These are phyloP conservation scores for Aureobasidium uvarum DNA, from an alignment of 2,329 filamentous ascomycete species.

Conservation along the genomic window DNA sequence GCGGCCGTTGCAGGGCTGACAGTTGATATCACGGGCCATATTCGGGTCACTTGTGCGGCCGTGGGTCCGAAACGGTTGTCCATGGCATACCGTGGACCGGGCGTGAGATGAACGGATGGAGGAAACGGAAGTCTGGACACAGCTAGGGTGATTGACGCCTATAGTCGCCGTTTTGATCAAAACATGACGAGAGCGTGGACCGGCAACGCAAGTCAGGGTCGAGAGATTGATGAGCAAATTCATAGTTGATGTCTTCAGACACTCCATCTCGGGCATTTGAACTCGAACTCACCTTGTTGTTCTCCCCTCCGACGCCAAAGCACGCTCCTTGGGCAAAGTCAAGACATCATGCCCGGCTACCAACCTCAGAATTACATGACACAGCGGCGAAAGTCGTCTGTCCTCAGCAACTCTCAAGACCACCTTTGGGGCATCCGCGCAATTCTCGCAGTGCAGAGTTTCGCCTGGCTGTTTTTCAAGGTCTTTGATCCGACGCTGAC, in stretches of 20 bases:
- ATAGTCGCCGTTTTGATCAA: conserved; percentile 23
- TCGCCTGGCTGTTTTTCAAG: conserved; percentile 49
- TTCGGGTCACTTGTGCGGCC: background rate
- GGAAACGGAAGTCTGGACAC: conserved; percentile 18
- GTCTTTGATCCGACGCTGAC: conserved; percentile 45
- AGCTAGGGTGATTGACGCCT: conserved; percentile 14
- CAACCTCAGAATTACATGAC: conserved; percentile 20
- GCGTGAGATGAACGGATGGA: background rate
- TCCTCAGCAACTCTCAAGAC: conserved; percentile 28
- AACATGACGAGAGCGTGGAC: conserved; percentile 14
- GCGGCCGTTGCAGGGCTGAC: conserved; percentile 11
- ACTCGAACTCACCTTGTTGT: conserved; percentile 18
- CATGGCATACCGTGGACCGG: background rate
- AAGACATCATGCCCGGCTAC: background rate
- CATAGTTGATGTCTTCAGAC: conserved; percentile 1
- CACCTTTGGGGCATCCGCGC: conserved; percentile 49
- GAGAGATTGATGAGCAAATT: background rate
- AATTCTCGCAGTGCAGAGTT: conserved; percentile 45
- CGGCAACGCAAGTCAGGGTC: background rate
- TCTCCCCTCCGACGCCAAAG: background rate
- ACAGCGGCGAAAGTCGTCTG: conserved; percentile 20
- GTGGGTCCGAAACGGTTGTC: background rate
- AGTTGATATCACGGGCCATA: conserved; percentile 1
- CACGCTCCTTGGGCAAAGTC: conserved; percentile 13
- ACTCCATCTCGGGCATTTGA: background rate